Percentiles rank a stretch among this genome's conserved stretches.
phyloP scores from a whole-genome alignment of 2,329 filamentous ascomycete genomes.

The Dactylella cylindrospora region DNA sequence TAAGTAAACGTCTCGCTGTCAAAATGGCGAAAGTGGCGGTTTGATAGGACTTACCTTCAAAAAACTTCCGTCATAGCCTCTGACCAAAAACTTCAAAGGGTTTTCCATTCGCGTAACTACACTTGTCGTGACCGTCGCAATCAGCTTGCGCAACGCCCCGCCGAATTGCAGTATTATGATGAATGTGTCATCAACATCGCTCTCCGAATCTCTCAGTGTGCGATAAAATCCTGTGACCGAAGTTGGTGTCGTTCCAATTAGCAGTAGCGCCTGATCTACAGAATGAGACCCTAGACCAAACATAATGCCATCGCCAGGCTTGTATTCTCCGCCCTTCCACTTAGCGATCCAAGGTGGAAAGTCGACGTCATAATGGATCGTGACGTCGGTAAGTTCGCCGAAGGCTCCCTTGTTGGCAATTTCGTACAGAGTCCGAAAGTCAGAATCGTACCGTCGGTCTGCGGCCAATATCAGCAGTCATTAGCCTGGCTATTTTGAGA shows the following conservation, averaged over 20 bases:
- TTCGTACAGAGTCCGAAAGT: constrained; percentile 51
- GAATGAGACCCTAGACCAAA: constrained; percentile 53
- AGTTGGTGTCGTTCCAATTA: constrained; percentile 51
- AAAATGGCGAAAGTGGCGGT: neutral
- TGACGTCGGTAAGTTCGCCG: constrained; percentile 45
- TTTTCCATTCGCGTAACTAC: constrained; percentile 49
- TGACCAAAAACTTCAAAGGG: constrained; percentile 51
- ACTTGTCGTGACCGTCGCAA: constrained; percentile 52
- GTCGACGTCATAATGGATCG: constrained; percentile 47
- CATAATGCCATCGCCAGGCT: constrained; percentile 50
- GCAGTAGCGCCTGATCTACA: constrained; percentile 52
- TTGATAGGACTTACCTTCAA: constrained; percentile 51
- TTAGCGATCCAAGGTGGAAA: constrained; percentile 42
- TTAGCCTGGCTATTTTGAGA: neutral
- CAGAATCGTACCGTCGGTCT: constrained; percentile 52
- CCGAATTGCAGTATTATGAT: constrained; percentile 44
- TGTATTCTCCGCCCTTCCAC: constrained; percentile 45
- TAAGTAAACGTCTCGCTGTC: neutral
- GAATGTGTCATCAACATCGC: constrained; percentile 48
- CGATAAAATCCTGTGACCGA: constrained; percentile 47
- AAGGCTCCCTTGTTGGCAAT: constrained; percentile 34
- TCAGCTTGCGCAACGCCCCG: constrained; percentile 43
- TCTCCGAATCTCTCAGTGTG: constrained; percentile 49
- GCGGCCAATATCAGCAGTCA: neutral
- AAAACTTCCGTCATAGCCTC: constrained; percentile 52